Percentiles rank a stretch among this genome's conserved stretches.
Conservation (phyloP, 176 grass and related monocot species). For the Cymbopogon citratus region DNA sequence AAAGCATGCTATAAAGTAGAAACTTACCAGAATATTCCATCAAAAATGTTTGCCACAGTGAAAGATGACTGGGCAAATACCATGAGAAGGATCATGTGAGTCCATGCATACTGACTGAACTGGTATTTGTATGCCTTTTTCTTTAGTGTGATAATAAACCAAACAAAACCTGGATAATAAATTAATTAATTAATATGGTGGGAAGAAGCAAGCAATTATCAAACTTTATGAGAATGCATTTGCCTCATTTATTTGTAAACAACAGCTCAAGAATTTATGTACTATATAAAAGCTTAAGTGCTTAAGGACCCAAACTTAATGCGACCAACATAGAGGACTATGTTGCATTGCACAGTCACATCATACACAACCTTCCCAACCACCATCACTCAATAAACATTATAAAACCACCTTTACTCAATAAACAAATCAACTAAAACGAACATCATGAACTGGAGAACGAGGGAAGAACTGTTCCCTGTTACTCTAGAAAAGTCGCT, state of each 20-base stretch:
- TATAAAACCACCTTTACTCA: background rate
- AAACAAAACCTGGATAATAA: constrained; percentile 64
- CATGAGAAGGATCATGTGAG: constrained; percentile 87
- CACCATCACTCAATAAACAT: background rate
- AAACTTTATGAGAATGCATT: background rate
- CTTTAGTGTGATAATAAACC: constrained; percentile 92
- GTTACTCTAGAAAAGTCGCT: too few species aligned
- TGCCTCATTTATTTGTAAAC: background rate
- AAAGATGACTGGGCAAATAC: constrained; percentile 86
- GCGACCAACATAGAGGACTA: background rate
- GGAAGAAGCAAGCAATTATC: background rate
- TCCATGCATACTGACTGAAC: constrained; percentile 94
- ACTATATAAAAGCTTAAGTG: background rate
- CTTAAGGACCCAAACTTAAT: background rate
- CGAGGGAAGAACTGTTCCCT: background rate
- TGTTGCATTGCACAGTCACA: background rate
- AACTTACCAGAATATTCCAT: constrained; percentile 88
- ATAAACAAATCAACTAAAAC: background rate
- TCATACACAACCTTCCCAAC: background rate
- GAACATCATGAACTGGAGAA: background rate
- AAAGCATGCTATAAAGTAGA: background rate
- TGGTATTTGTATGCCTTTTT: constrained; percentile 93
- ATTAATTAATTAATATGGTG: background rate
- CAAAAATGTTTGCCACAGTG: constrained; percentile 88
- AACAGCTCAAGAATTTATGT: background rate